Evolutionary conservation across 1,284 basidiomycete species (phyloP).

Genomic region (Microbotryomycetes sp.): DNA sequence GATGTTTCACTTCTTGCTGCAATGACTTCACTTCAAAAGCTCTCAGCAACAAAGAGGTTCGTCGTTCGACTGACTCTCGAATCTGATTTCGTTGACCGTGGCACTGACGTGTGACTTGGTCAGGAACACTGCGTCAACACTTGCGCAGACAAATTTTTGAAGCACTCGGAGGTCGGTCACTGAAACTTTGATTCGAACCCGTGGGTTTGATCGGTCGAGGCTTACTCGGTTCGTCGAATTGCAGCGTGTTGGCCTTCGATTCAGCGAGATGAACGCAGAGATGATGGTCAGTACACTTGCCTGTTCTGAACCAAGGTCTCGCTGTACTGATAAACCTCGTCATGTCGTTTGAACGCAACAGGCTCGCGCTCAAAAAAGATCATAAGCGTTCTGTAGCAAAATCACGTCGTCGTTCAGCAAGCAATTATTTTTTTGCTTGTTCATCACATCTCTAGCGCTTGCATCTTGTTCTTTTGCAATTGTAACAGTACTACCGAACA

Average conservation of each 20-base stretch:
- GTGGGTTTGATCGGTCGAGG: no score
- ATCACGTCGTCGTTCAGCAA: not conserved
- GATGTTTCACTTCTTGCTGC: constrained; percentile 89
- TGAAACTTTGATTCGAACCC: no score
- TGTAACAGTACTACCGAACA: no score
- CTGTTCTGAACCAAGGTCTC: no score
- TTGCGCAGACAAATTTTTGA: constrained; percentile 87
- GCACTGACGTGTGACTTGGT: not conserved
- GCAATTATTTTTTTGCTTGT: no score
- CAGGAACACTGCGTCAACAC: constrained; percentile 54
- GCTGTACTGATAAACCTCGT: no score
- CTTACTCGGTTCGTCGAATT: no score
- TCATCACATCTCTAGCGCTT: no score
- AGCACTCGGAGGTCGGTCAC: constrained; percentile 77
- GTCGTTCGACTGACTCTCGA: constrained; percentile 22
- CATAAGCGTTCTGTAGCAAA: not conserved
- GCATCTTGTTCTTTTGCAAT: no score
- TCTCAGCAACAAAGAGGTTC: constrained; percentile 84
- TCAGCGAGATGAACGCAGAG: constrained; percentile 34
- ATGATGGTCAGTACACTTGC: constrained; percentile 29
- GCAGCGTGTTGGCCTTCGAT: constrained; percentile 23
- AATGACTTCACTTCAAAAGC: constrained; percentile 97
- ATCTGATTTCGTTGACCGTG: not conserved
- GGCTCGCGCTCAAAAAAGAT: not conserved
- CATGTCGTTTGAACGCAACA: no score